Percentiles rank a stretch among this genome's conserved stretches.
phyloP scores from a whole-genome alignment of 2,329 filamentous ascomycete species.

The Fusarium coffeatum region DNA sequence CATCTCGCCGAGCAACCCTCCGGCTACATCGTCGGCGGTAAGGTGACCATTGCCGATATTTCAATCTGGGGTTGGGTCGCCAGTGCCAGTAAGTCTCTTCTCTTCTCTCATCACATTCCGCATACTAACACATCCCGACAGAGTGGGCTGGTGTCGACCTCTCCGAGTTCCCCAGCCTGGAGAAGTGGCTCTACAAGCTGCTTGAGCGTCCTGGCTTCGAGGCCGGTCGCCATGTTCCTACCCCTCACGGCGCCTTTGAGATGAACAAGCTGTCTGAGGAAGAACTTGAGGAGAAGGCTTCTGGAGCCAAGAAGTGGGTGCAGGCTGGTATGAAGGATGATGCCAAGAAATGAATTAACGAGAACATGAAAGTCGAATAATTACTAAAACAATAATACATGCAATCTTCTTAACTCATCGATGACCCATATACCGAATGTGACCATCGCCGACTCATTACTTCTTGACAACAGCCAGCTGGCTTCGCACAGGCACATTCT shows the following conservation, averaged over 20 bases:
- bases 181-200: slow-evolving; percentile 81
- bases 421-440: background rate
- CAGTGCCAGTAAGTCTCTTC: slow-evolving; percentile 53
- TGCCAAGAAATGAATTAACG: slow-evolving; percentile 58
- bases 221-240: slow-evolving; percentile 79
- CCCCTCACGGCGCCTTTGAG: slow-evolving; percentile 70
- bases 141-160: slow-evolving; percentile 66
- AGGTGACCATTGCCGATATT: slow-evolving; percentile 81
- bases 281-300: slow-evolving; percentile 68
- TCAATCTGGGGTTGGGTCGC: slow-evolving; percentile 83
- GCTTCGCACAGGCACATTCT: slow-evolving; percentile 56
- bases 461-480: slow-evolving; percentile 51
- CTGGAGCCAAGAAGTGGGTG: slow-evolving; percentile 70
- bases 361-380: background rate
- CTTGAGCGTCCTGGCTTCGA: slow-evolving; percentile 76
- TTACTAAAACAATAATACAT: slow-evolving; percentile 5
- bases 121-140: slow-evolving; percentile 24
- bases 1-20: slow-evolving; percentile 70
- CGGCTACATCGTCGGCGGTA: slow-evolving; percentile 74
- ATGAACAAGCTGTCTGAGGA: slow-evolving; percentile 58
- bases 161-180: slow-evolving; percentile 78
- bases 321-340: slow-evolving; percentile 76
- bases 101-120: rapidly evolving
- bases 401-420: background rate
- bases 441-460: background rate